Conservation (phyloP, 371 early-diverging fungal species). For the Lichtheimia ramosa region DNA sequence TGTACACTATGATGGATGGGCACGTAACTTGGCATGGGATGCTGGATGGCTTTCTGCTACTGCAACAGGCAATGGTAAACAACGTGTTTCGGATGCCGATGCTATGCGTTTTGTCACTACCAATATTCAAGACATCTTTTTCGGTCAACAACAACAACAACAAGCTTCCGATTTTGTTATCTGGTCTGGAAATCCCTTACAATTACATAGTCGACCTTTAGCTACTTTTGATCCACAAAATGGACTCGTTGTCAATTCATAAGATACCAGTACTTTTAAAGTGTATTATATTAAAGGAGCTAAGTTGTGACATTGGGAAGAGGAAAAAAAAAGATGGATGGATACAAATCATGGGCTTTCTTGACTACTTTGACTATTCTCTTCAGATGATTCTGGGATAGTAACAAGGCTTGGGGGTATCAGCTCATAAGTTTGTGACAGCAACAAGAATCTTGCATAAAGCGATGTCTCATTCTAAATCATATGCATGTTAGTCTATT, state of each 20-base stretch:
- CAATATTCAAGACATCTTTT: constrained; percentile 66
- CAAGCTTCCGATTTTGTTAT: constrained; percentile 40
- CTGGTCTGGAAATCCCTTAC: constrained; percentile 59
- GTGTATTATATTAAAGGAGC: too few relatives aligned
- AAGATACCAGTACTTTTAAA: too few relatives aligned
- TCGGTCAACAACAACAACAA: constrained; percentile 20
- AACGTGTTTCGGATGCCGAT: constrained; percentile 49
- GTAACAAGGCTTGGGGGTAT: constrained; percentile 64
- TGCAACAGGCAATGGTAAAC: constrained; percentile 29
- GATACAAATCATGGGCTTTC: too few relatives aligned
- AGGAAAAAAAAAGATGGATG: too few relatives aligned
- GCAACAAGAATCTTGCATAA: constrained; percentile 76
- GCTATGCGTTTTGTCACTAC: constrained; percentile 73
- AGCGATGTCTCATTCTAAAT: constrained; percentile 69
- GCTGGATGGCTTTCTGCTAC: constrained; percentile 71
- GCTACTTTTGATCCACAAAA: too few relatives aligned
- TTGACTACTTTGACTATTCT: too few relatives aligned
- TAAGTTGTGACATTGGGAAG: too few relatives aligned
- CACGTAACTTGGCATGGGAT: constrained; percentile 74
- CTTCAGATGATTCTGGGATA: constrained; percentile 47
- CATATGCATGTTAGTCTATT: neutral
- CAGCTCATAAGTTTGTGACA: constrained; percentile 66
- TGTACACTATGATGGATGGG: constrained; percentile 56
- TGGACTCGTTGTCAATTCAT: too few relatives aligned
- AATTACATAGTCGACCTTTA: constrained; percentile 47